Percentiles rank a stretch among this genome's conserved stretches.
phyloP scores from a whole-genome alignment of 2,329 filamentous ascomycete species.

The Trichocomaceae sp. region DNA sequence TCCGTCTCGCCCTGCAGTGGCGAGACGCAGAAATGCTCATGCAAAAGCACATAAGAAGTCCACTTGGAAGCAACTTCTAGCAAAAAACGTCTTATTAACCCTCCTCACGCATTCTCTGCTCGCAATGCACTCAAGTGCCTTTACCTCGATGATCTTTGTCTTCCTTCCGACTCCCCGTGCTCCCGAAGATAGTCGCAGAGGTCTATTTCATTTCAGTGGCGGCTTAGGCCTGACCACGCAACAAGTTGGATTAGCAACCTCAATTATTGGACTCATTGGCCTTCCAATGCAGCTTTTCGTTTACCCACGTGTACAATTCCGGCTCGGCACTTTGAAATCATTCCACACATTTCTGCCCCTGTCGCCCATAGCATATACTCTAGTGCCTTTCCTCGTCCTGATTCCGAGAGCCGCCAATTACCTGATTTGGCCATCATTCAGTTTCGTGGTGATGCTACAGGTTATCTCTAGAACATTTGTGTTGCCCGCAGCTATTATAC shows the following conservation, averaged over 20 bases:
- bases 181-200: slow-evolving; percentile 34
- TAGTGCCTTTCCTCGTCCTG: slow-evolving; percentile 65
- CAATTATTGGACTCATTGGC: slow-evolving; percentile 69
- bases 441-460: slow-evolving; percentile 59
- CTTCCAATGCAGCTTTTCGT: slow-evolving; percentile 64
- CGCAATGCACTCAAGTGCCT: slow-evolving; percentile 67
- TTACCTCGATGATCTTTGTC: slow-evolving; percentile 68
- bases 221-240: slow-evolving; percentile 67
- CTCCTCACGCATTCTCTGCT: slow-evolving; percentile 61
- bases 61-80: slow-evolving; percentile 48
- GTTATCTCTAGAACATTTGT: slow-evolving; percentile 67
- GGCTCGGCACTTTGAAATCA: slow-evolving; percentile 60
- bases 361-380: slow-evolving; percentile 63
- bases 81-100: slow-evolving; percentile 49
- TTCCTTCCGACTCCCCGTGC: slow-evolving; percentile 68
- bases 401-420: slow-evolving; percentile 49
- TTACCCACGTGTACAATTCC: slow-evolving; percentile 61
- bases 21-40: slow-evolving; percentile 16
- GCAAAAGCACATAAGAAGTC: slow-evolving; percentile 36
- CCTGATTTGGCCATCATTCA: slow-evolving; percentile 60
- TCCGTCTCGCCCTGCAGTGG: slow-evolving; percentile 22
- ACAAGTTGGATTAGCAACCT: slow-evolving; percentile 69
- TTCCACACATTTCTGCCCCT: slow-evolving; percentile 63
- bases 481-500: slow-evolving; percentile 52
- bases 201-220: slow-evolving; percentile 56